phyloP scores from a whole-genome alignment of 176 grass and related monocot species.

The Musa acuminata region DNA sequence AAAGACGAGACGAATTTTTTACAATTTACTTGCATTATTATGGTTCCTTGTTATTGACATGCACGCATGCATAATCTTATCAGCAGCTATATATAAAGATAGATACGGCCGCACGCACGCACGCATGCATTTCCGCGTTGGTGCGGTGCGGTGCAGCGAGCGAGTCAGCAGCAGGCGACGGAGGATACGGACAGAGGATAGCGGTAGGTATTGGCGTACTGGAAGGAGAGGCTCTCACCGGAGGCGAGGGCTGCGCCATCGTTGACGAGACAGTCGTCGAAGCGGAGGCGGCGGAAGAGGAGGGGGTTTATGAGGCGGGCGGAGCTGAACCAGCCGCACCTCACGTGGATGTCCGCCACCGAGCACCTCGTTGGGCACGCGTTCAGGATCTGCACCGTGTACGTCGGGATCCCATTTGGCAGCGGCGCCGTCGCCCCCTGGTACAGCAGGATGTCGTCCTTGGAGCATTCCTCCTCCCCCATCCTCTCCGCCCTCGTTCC shows the following conservation, averaged over 20 bases:
- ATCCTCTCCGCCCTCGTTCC: conserved; percentile 6
- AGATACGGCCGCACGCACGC: background rate
- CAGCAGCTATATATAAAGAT: background rate
- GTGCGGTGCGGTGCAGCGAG: background rate
- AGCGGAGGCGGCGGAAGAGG: conserved; percentile 31
- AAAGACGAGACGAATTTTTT: no score
- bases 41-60: background rate
- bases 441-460: conserved; percentile 35
- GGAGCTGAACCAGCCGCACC: conserved; percentile 46
- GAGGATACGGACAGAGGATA: conserved; percentile 27
- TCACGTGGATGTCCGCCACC: conserved; percentile 32
- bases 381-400: conserved; percentile 38
- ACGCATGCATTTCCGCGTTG: background rate
- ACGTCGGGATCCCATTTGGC: conserved; percentile 39
- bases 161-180: conserved; percentile 23
- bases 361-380: conserved; percentile 26
- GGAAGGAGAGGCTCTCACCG: conserved; percentile 31
- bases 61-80: background rate
- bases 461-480: conserved; percentile 27
- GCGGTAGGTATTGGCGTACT: conserved; percentile 35
- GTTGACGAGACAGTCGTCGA: conserved; percentile 43
- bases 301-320: conserved; percentile 34
- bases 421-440: conserved; percentile 34
- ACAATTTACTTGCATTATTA: no score
- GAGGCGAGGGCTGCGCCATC: conserved; percentile 20